These are phyloP conservation scores for Melocanna baccifera DNA, from an alignment of 176 grass and related monocot genomes.

Conservation along the genomic window DNA sequence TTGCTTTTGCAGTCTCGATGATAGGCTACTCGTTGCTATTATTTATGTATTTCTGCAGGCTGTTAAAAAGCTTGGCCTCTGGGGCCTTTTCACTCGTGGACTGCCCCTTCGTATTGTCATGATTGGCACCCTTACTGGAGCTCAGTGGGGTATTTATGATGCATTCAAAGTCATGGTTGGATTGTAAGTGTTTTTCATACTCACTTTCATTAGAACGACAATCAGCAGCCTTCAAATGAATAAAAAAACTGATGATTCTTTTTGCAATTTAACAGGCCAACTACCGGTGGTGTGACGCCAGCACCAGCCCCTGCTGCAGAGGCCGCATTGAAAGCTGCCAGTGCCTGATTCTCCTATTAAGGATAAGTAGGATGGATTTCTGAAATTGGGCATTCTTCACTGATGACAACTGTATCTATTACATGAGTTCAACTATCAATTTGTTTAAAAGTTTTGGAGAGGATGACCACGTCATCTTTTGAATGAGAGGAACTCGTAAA, in stretches of 20 bases:
- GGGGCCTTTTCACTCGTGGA: constrained; percentile 85
- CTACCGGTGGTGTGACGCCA: constrained; percentile 54
- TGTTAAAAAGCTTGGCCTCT: constrained; percentile 72
- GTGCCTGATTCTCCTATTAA: constrained; percentile 22
- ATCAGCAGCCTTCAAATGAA: background rate
- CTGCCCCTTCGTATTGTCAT: constrained; percentile 97
- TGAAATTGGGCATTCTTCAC: constrained; percentile 18
- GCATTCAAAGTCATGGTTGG: constrained; percentile 94
- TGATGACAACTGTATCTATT: constrained; percentile 19
- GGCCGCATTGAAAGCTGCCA: constrained; percentile 5
- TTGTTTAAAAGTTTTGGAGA: constrained; percentile 31
- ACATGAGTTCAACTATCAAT: constrained; percentile 20
- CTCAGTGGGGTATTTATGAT: constrained; percentile 98
- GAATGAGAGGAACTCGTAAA: constrained; percentile 27
- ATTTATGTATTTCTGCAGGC: constrained; percentile 48
- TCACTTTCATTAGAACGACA: background rate
- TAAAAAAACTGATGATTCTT: background rate
- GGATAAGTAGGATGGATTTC: constrained; percentile 25
- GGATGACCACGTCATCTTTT: constrained; percentile 30
- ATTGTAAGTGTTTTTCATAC: constrained; percentile 59
- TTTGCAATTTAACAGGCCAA: constrained; percentile 46
- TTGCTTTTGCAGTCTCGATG: background rate
- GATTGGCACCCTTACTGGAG: constrained; percentile 90
- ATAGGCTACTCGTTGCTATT: background rate
- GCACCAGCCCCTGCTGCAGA: constrained; percentile 23